These are phyloP conservation scores for Exserohilum turcica DNA, from an alignment of 2,329 filamentous ascomycete genomes.

Conservation along the genomic window DNA sequence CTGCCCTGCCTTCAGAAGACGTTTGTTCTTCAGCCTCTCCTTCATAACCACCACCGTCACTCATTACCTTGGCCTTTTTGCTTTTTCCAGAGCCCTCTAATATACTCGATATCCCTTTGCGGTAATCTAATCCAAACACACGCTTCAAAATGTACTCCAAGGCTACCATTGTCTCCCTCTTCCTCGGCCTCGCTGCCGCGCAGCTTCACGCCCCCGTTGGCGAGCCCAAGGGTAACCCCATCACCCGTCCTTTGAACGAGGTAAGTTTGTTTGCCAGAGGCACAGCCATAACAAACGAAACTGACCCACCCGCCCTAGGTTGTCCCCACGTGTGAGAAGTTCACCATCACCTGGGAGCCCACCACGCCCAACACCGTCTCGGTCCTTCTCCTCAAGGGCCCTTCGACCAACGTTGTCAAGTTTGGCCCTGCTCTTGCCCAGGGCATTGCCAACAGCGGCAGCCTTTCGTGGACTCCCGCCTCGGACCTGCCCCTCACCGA, in stretches of 20 bases:
- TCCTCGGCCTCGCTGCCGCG: conserved; percentile 57
- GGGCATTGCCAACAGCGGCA: conserved; percentile 61
- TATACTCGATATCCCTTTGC: conserved; percentile 18
- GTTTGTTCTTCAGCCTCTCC: conserved; percentile 37
- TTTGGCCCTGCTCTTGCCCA: conserved; percentile 57
- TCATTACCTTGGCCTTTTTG: conserved; percentile 19
- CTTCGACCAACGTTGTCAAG: conserved; percentile 59
- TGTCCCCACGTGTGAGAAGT: conserved; percentile 61
- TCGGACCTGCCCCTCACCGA: conserved; percentile 50
- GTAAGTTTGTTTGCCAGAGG: conserved; percentile 31
- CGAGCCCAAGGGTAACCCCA: conserved; percentile 58
- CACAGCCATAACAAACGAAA: conserved; percentile 9
- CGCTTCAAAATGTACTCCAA: conserved; percentile 42
- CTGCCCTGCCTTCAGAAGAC: conserved; percentile 25
- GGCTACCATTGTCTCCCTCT: conserved; percentile 54
- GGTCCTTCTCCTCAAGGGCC: conserved; percentile 65
- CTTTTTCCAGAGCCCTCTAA: conserved; percentile 23
- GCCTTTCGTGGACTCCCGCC: conserved; percentile 60
- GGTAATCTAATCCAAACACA: conserved; percentile 37
- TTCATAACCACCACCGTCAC: conserved; percentile 27
- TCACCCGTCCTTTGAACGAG: conserved; percentile 57
- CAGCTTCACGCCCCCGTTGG: conserved; percentile 37
- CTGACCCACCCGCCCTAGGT: conserved; percentile 30
- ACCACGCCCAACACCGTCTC: conserved; percentile 58
- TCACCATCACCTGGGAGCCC: conserved; percentile 64